Evolutionary conservation across 2,329 filamentous ascomycete genomes (phyloP).

Genomic region (Trichoderma sp.): DNA sequence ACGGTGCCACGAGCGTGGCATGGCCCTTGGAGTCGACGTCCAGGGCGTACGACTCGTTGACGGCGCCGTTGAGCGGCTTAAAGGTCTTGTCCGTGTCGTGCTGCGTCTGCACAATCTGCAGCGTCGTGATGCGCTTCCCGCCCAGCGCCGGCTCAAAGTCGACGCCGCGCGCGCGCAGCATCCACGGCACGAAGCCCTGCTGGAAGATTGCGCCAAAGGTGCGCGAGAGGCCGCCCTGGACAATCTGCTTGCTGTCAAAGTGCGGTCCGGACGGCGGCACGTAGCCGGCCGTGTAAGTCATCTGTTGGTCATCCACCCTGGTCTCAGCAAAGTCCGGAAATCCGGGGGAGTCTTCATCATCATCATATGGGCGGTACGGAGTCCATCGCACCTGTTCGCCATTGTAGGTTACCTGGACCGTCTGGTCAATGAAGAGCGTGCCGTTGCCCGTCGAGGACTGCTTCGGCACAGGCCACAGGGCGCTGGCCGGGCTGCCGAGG

Average conservation of each 20-base stretch:
- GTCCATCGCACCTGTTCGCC: constrained; percentile 38
- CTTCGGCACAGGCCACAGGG: constrained; percentile 62
- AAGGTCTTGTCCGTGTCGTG: constrained; percentile 58
- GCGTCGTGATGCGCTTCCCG: constrained; percentile 55
- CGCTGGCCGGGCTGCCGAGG: constrained; percentile 42
- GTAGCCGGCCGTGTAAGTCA: constrained; percentile 53
- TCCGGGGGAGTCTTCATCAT: background rate
- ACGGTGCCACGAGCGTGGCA: constrained; percentile 65
- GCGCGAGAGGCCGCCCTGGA: constrained; percentile 61
- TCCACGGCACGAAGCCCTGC: constrained; percentile 76
- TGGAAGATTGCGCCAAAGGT: constrained; percentile 67
- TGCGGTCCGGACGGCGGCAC: constrained; percentile 44
- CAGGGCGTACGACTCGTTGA: constrained; percentile 78
- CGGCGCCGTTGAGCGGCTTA: constrained; percentile 63
- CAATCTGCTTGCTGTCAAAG: constrained; percentile 57
- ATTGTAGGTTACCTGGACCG: constrained; percentile 62
- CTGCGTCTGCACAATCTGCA: constrained; percentile 65
- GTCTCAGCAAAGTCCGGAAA: constrained; percentile 25
- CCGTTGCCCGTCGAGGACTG: constrained; percentile 56
- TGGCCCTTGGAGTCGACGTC: constrained; percentile 60
- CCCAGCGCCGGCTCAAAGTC: constrained; percentile 64
- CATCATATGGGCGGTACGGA: constrained; percentile 6
- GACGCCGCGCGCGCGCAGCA: constrained; percentile 67
- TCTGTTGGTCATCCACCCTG: constrained; percentile 40
- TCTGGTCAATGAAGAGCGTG: constrained; percentile 57